A percentile compares a stretch with the other conserved stretches of the same genome.
Conservation (phyloP, 1,139 yeast genomes). For the Debaryomyces fabryi region DNA sequence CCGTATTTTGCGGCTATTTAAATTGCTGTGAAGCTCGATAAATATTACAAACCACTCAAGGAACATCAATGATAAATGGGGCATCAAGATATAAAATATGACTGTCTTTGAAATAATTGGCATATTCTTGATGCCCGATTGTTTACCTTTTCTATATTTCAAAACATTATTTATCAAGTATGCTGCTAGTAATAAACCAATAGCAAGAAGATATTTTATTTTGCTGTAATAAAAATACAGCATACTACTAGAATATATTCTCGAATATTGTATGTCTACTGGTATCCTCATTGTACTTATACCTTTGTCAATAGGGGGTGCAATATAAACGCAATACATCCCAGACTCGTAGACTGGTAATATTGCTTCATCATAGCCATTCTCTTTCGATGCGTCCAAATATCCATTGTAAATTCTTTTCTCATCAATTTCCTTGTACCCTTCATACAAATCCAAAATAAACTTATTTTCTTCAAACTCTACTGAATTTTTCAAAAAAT, state of each 20-base stretch:
- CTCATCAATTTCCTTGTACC: conserved; percentile 1
- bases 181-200: conserved; percentile 28
- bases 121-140: conserved; percentile 32
- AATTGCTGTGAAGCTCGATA: conserved; percentile 20
- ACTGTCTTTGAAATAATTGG: conserved; percentile 35
- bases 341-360: conserved; percentile 29
- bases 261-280: too few relatives aligned
- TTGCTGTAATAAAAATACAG: too few relatives aligned
- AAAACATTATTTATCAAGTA: too few relatives aligned
- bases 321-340: conserved; percentile 36
- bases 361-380: conserved; percentile 10
- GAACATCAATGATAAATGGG: conserved; percentile 20
- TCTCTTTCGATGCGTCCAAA: not conserved
- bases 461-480: conserved; percentile 15
- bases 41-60: conserved; percentile 18
- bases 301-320: conserved; percentile 21
- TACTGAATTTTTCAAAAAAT: conserved; percentile 16
- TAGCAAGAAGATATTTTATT: conserved; percentile 11
- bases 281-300: too few relatives aligned
- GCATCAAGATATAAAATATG: conserved; percentile 31
- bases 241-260: not conserved
- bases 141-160: conserved; percentile 28
- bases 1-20: conserved; percentile 2
- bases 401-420: not conserved
- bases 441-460: conserved; percentile 10